Evolutionary conservation across 257 asterid genomes (phyloP).

Genomic region (Capsicum baccatum): DNA sequence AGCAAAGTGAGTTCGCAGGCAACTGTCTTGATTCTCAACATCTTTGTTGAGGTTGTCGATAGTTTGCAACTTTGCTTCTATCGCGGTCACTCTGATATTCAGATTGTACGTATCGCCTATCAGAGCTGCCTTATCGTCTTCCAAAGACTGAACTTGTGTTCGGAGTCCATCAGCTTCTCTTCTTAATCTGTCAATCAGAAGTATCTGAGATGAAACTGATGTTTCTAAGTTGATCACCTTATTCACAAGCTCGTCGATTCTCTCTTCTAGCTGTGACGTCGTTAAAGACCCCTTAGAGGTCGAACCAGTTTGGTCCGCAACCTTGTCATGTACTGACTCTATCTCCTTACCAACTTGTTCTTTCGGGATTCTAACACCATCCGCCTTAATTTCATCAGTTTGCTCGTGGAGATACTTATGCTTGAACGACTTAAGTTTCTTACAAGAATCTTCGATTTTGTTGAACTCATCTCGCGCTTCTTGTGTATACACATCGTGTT

Average conservation of each 20-base stretch:
- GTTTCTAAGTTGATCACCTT: constrained; percentile 63
- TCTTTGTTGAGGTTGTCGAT: constrained; percentile 59
- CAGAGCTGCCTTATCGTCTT: constrained; percentile 56
- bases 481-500: constrained; percentile 52
- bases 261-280: constrained; percentile 58
- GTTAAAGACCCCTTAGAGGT: constrained; percentile 47
- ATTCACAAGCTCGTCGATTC: constrained; percentile 57
- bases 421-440: constrained; percentile 49
- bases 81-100: constrained; percentile 56
- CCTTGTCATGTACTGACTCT: constrained; percentile 33
- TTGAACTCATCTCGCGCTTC: constrained; percentile 65
- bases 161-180: constrained; percentile 58
- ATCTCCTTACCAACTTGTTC: constrained; percentile 33
- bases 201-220: constrained; percentile 60
- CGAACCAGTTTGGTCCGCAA: constrained; percentile 37
- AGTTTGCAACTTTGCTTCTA: constrained; percentile 65
- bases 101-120: constrained; percentile 43
- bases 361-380: constrained; percentile 17
- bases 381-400: constrained; percentile 32
- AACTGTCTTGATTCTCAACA: constrained; percentile 59
- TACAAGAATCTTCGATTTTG: constrained; percentile 62
- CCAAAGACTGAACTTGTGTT: constrained; percentile 56
- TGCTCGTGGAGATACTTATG: constrained; percentile 36
- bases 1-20: constrained; percentile 57
- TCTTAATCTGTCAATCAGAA: constrained; percentile 54